Base-by-base conservation (phyloP, 768 basidiomycete species). In the Boletus subcaerulescens region DNA sequence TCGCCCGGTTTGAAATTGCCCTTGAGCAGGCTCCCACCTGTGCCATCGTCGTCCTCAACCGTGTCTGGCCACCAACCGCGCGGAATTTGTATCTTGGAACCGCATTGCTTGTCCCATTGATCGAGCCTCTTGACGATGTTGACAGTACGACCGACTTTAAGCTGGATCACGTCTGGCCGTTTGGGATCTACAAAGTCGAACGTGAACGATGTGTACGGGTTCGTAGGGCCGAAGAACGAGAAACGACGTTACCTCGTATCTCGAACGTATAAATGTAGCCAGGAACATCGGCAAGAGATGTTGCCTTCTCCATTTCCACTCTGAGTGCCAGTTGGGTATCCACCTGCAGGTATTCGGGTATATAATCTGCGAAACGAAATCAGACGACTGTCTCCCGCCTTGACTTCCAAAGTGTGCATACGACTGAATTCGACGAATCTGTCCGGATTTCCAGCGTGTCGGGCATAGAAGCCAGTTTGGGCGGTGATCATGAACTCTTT, bases 181-280 rank as follows among this genome's bases (percentile, higher is more conserved):
- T 62, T 56, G n/a, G 66, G 50, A 58, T 78, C 77, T 69, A 31
- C 24, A 29, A 10, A 33, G 18, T 38, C 20, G 20, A 48, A 64
- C 64, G 60, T 53, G 39, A 43, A 41, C 35, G 12, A 56, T 31
- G 9, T 35, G 20, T 7, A 10, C 12, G 2, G 31, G 45, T 45
- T 20, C 18, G 31, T 20, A 24, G 24, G 1, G 32, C 29, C 38
- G 31, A 46, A 26, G 40, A 29, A 47, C n/a, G 45, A 24, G 8
- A 45, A 17, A 24, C 9, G 15, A 50, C 60, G 68, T 43, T 66
- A 88, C 88, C 86, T 67, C 83, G 78, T 53, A 93, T 87, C 68
- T 92, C 87, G 65, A 86, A 93, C 0, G 83, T 81, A 60, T 93
- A 93, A 47, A 93, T 92, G 62, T 88, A 91, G 0, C 91, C 91